These are phyloP conservation scores for Gonium pectorale DNA, from an alignment of 139 green algal species.

Conservation along the genomic window DNA sequence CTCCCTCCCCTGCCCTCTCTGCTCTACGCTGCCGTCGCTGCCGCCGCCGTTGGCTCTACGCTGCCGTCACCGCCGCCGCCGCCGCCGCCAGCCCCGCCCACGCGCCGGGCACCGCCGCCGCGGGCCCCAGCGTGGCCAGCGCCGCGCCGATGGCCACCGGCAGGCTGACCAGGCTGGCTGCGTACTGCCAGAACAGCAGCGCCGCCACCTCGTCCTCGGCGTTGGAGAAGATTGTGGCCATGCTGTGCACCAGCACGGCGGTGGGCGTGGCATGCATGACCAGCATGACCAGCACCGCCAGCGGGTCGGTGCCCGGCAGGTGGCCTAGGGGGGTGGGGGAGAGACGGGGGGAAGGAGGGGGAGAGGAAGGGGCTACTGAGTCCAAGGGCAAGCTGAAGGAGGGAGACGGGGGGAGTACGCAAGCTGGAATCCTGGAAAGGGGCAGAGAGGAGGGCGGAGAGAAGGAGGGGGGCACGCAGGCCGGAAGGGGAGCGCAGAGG, in stretches of 20 bases:
- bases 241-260: conserved; percentile 62
- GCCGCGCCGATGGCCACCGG: conserved; percentile 44
- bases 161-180: conserved; percentile 43
- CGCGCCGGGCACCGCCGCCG: not conserved
- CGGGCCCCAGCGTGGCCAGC: conserved; percentile 39
- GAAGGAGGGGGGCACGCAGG: too few relatives aligned
- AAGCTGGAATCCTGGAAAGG: too few relatives aligned
- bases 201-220: conserved; percentile 45
- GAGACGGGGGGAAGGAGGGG: not conserved
- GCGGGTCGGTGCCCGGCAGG: conserved; percentile 26
- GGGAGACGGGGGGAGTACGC: too few relatives aligned
- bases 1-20: too few relatives aligned
- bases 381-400: too few relatives aligned
- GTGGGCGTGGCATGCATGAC: conserved; percentile 51
- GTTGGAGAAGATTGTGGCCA: conserved; percentile 53
- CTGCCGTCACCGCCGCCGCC: too few relatives aligned
- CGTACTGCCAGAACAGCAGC: conserved; percentile 63
- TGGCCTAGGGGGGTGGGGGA: not conserved
- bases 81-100: not conserved
- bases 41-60: too few relatives aligned
- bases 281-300: conserved; percentile 60
- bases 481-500: not conserved
- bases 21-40: too few relatives aligned
- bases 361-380: too few relatives aligned
- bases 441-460: too few relatives aligned